Base-by-base conservation (phyloP, 75 land plant genomes). In the Pinus taeda region DNA sequence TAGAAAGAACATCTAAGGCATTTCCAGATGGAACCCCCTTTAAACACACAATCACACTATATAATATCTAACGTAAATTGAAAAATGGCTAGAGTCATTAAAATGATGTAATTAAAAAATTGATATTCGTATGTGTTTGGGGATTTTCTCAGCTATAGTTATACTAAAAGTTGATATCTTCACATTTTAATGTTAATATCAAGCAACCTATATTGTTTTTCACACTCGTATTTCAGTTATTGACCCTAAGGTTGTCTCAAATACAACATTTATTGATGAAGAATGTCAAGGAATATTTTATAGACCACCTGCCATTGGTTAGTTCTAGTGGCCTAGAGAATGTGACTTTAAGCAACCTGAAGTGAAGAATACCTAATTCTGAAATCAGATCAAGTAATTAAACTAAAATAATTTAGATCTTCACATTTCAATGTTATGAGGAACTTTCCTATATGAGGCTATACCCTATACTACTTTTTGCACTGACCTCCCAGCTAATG, bases 391-490 rank as follows among this genome's bases (percentile, higher is more conserved):
- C 12, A 9, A 49, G 55, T 49, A 49, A 8, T 49, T 13, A 49
- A 49, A 1, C 11, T 11, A 9, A 62, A 69, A 36, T 69, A 14
- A 69, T 39, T 69, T 22, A 42, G 71, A 69, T 21, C 66, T 74
- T 17, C 75, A 65, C 75, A 74, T 57, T 59, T 74, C 59, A 26
- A 59, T 22, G 4, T 74, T 74, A 26, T 26, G 26, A 26, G 66
- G n/a, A 74, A 74, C 9, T 18, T 74, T 67, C 75, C 11, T 74
- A 39, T 74, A 74, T 7, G 61, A 56, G 9, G 33, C 1, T 33
- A 59, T 24, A 74, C 42, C 60, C 70, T 58, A 30, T 59, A 3
- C 61, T 29, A 30, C 30, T 74, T 59, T 74, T 67, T 66, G 29
- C 4, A 33, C 39, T 17, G 66, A 66, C 30, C 75, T 55, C 24